Base-by-base conservation (phyloP, 2,329 filamentous ascomycete genomes). In the Coniochaeta sp. region DNA sequence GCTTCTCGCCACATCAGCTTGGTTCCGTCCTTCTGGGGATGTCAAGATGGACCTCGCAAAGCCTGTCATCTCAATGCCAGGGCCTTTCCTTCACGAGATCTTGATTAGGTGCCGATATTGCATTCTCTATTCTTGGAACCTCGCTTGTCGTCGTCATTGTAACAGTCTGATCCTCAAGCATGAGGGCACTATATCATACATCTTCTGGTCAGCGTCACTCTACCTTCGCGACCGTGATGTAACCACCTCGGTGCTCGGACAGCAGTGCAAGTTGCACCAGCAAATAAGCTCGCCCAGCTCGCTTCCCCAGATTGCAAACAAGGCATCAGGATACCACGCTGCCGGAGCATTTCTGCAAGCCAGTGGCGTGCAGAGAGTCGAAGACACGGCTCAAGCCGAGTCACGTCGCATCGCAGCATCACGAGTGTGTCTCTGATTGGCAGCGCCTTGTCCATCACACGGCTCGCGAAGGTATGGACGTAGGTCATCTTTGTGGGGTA, bases 331-430 rank as follows among this genome's bases (percentile, higher is more conserved):
- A 24, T 42, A 24, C 38, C 38, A 42, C 38, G 18, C 18, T 42
- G 20, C 7, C 38, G 38, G 38, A 24, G 20, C 38, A 22, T 51
- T 48, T 48, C 45, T 52, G 53, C 52, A 48, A 27, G 28, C 27
- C 22, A 46, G 53, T 53, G 53, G 56, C 52, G 20, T 22, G 12
- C 49, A 24, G n/a, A 47, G 53, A 51, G 56, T 51, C 54, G 53
- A 54, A 52, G 60, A 63, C 58, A 62, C 60, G 60, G 61, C 59
- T 49, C 60, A 61, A 51, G 50, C 60, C 58, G 60, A 55, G 48
- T 49, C 49, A 57, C 48, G 56, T 63, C 42, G 59, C 52, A 60
- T 62, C 53, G 56, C 49, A 50, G 50, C 55, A 55, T 61, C 58
- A 62, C 57, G 53, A 58, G 55, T 48, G 24, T 27, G 27, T 22